Base-by-base conservation (phyloP, 176 grass and related monocot species). In the Zea mays region DNA sequence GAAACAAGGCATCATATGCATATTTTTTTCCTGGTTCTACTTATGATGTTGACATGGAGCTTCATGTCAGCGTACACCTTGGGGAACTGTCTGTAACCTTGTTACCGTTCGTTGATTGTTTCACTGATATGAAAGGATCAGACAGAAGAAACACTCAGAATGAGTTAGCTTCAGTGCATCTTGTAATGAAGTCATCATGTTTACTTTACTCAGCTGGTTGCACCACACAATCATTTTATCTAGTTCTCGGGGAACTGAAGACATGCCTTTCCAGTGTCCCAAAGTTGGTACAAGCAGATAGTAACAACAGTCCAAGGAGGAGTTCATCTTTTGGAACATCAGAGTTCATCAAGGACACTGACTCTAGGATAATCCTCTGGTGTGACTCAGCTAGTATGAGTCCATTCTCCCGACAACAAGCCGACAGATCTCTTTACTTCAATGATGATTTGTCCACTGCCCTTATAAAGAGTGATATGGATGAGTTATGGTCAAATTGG, bases 401-500 rank as follows among this genome's bases (percentile, higher is more conserved):
- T 51, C 71, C 71, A 45, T 83, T 79, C 51, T 89, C 89, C 2
- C 10, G 21, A 41, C 76, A 68, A 76, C 55, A 63, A 42, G 33
- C 71, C 12, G 17, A 63, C 3, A 5, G 62, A 21, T 88, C 76
- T 55, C 64, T 76, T 36, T 34, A 34, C 16, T 45, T 40, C 49
- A 65, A 10, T 14, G 52, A 73, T 69, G 67, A 62, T 80, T 50
- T 55, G 1, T 44, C 49, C 10, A n/a, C 66, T 49, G 16, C 50
- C 48, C 50, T 91, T 84, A 62, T 86, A 81, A 19, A 59, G 67
- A 73, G 54, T 55, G 74, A 68, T 89, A 88, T 91, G 73, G 62
- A 76, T 66, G 70, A 75, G 41, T 67, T 94, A 65, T 85, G 76
- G 89, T 89, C 73, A 79, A 88, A 87, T 57, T 94, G 92, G 92